phyloP scores from a whole-genome alignment of 306 rosid species.

The Alnus rubra region DNA sequence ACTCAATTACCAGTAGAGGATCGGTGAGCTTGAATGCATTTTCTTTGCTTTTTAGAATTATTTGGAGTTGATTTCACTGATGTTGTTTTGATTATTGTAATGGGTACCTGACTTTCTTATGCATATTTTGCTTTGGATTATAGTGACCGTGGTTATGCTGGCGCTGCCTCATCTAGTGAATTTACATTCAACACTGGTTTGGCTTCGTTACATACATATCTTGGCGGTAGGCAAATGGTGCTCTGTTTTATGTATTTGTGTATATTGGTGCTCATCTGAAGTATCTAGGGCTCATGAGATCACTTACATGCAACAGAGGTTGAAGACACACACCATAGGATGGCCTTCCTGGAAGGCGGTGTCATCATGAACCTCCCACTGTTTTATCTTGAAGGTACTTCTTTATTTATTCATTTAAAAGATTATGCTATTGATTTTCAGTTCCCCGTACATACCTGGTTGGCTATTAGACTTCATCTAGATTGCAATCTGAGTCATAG shows the following conservation, averaged over 20 bases:
- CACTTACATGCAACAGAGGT: conserved; percentile 60
- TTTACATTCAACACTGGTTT: conserved; percentile 53
- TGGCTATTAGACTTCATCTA: not conserved
- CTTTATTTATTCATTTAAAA: not conserved
- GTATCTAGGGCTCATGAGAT: not conserved
- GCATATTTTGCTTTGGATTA: conserved; percentile 22
- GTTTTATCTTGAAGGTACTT: conserved; percentile 74
- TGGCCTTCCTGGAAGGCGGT: conserved; percentile 80
- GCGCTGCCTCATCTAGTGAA: conserved; percentile 32
- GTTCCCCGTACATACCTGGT: not conserved
- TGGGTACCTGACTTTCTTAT: conserved; percentile 6
- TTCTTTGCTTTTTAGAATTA: not conserved
- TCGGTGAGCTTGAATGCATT: not conserved
- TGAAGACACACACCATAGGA: conserved; percentile 83
- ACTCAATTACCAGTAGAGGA: not conserved
- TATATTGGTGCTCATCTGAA: not conserved
- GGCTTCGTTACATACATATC: conserved; percentile 82
- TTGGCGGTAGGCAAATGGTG: conserved; percentile 64
- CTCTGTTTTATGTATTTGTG: conserved; percentile 2
- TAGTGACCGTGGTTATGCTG: conserved; percentile 37
- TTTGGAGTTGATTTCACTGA: not conserved
- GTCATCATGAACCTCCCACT: conserved; percentile 68
- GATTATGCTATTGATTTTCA: not conserved
- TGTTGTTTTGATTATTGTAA: not conserved
- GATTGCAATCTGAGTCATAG: not conserved